Base-by-base conservation (phyloP, 2,329 filamentous ascomycete species). In the Fusarium abutilonis region DNA sequence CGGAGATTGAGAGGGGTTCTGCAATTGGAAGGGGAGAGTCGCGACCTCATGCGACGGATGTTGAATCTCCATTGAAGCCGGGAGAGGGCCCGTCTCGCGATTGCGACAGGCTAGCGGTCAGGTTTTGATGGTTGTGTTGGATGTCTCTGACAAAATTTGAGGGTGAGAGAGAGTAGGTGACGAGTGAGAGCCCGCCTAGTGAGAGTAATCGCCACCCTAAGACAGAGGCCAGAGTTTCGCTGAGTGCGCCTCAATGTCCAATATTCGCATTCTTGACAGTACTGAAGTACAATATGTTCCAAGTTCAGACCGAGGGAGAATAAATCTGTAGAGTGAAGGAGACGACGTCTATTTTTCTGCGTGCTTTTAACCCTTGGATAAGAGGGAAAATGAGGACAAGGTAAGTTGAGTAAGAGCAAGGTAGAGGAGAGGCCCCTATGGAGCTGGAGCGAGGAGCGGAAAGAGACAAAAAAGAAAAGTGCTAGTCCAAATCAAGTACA, bases 61-160 rank as follows among this genome's bases (percentile, higher is more conserved):
- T 36, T 60, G 64, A 29, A 68, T 57, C 44, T 69, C 67, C 67
- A 70, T 69, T 58, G 62, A 58, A 58, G 52, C 52, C 42, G 50
- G 48, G 35, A 38, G 41, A 55, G 53, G 19, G 50, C 63, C 59
- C 54, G 39, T 53, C 44, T 52, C 62, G 64, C 56, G 23, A 45
- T 48, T 59, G 67, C 62, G 64, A 68, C 49, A 39, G 52, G 57
- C 41, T 40, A 38, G 40, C 21, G 56, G 49, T 39, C 46, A 63
- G 32, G 34, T 40, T 44, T 38, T 46, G 52, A 23, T 38, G 32
- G 49, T 44, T 52, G 31, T 34, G 31, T 34, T 14, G 31, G 14
- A 52, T 50, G 43, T 46, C 45, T 56, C 41, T 54, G 56, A 59
- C 26, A 38, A 42, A 47, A 34, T 45, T 29, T 35, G 28, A 56